These are phyloP conservation scores for Sungouiella thailandica DNA, from an alignment of 805 yeast genomes.

Conservation along the genomic window DNA sequence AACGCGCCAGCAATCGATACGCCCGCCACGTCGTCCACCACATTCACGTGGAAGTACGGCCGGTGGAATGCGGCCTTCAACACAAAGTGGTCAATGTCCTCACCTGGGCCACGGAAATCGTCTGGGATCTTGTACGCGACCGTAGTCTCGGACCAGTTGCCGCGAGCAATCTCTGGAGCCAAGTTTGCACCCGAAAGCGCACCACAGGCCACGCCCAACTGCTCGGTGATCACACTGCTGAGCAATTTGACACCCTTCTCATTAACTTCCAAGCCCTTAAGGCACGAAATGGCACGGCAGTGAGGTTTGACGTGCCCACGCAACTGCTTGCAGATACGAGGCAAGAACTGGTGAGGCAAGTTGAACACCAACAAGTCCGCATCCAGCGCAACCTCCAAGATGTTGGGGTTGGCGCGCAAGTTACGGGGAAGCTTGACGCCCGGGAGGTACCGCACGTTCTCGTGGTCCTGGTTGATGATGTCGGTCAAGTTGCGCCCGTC, in stretches of 20 bases:
- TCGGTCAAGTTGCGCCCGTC: slow-evolving; percentile 81
- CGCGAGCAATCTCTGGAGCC: slow-evolving; percentile 94
- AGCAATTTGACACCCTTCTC: slow-evolving; percentile 81
- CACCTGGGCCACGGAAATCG: slow-evolving; percentile 63
- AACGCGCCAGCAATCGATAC: slow-evolving; percentile 95
- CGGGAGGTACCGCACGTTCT: slow-evolving; percentile 94
- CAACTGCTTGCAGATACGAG: slow-evolving; percentile 68
- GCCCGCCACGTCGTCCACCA: slow-evolving; percentile 90
- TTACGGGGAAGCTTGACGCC: slow-evolving; percentile 81
- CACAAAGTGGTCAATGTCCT: slow-evolving; percentile 65
- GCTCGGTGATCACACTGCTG: slow-evolving; percentile 72
- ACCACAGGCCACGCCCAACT: slow-evolving; percentile 87
- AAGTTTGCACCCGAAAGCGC: slow-evolving; percentile 96
- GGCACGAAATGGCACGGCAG: slow-evolving; percentile 88
- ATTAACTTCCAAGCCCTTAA: slow-evolving; percentile 90
- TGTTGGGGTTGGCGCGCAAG: slow-evolving; percentile 81
- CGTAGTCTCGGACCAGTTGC: slow-evolving; percentile 97
- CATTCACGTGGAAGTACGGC: slow-evolving; percentile 95
- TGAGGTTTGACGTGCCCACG: slow-evolving; percentile 66
- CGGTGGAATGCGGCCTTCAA: slow-evolving; percentile 89
- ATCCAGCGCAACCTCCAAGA: slow-evolving; percentile 67
- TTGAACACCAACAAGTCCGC: slow-evolving; percentile 90
- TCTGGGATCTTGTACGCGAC: slow-evolving; percentile 80
- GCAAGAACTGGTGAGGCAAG: slow-evolving; percentile 95
- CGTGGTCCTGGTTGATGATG: slow-evolving; percentile 84